Evolutionary conservation across 164 flowering plant species (phyloP).

Genomic region (Magnolia kwangsiensis): DNA sequence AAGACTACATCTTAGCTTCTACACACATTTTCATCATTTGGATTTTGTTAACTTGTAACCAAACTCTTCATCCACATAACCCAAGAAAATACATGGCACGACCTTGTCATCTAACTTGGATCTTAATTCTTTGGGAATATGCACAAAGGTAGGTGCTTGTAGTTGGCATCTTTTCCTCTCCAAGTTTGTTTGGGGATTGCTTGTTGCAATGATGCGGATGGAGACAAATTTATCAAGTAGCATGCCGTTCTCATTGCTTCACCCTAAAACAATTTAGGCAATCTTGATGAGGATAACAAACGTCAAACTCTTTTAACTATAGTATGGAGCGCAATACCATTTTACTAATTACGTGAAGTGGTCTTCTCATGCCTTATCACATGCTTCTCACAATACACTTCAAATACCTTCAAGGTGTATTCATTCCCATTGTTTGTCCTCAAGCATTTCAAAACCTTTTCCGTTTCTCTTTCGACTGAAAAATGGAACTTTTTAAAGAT

Average conservation of each 20-base stretch:
- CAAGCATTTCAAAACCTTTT: neutral
- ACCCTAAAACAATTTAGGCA: conserved; percentile 6
- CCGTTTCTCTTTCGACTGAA: neutral
- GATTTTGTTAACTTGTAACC: neutral
- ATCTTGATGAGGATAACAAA: conserved; percentile 2
- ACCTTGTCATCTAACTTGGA: conserved; percentile 1
- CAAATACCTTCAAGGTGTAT: conserved; percentile 4
- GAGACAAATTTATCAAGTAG: neutral
- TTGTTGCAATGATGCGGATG: neutral
- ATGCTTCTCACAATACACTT: conserved; percentile 8
- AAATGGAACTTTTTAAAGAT: neutral
- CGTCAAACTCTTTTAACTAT: neutral
- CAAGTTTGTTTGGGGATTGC: neutral
- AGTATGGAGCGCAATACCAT: neutral
- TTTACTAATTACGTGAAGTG: neutral
- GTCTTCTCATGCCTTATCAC: conserved; percentile 8
- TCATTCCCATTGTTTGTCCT: conserved; percentile 13
- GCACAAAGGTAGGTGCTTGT: conserved; percentile 1
- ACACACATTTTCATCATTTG: neutral
- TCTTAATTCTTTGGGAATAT: neutral
- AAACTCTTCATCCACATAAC: neutral
- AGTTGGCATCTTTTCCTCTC: neutral
- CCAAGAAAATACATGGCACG: neutral
- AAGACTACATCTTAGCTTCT: conserved; percentile 1
- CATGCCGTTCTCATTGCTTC: neutral